Evolutionary conservation across 2,329 filamentous ascomycete genomes (phyloP).

Genomic region (Exophiala oligosperma): DNA sequence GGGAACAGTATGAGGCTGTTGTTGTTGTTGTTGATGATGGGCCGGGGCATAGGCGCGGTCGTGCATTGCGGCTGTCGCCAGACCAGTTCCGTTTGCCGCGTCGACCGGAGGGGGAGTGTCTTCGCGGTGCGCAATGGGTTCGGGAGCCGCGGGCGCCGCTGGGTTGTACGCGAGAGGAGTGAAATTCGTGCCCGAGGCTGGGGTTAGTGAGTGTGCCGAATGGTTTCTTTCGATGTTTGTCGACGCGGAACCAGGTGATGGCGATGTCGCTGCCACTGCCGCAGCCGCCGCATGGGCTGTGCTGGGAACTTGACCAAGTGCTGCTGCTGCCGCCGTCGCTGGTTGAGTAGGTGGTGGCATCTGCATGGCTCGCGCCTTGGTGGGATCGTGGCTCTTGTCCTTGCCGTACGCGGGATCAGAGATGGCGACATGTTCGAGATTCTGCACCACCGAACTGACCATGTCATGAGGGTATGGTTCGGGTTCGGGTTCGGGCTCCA

Average conservation of each 20-base stretch:
- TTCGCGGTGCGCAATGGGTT: conserved; percentile 64
- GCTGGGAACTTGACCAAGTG: background rate
- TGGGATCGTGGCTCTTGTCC: conserved; percentile 38
- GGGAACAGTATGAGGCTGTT: conserved; percentile 31
- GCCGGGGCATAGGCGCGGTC: conserved; percentile 36
- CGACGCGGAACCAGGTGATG: conserved; percentile 9
- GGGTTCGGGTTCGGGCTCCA: conserved; percentile 29
- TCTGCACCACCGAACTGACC: conserved; percentile 62
- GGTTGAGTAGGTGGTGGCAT: conserved; percentile 27
- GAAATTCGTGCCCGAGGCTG: conserved; percentile 30
- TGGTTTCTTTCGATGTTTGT: conserved; percentile 12
- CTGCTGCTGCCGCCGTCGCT: background rate
- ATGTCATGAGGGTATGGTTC: conserved; percentile 15
- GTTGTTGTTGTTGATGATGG: conserved; percentile 10
- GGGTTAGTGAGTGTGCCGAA: background rate
- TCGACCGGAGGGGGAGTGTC: conserved; percentile 65
- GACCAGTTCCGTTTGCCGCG: conserved; percentile 48
- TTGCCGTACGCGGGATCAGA: conserved; percentile 51
- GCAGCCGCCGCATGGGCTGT: background rate
- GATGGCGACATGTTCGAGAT: conserved; percentile 63
- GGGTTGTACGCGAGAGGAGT: conserved; percentile 65
- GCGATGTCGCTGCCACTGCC: conserved; percentile 12
- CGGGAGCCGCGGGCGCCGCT: conserved; percentile 64
- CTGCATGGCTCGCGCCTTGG: conserved; percentile 27
- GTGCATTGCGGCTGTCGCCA: conserved; percentile 42